phyloP scores from a whole-genome alignment of 2,329 filamentous ascomycete genomes.

The Tothia fuscella region DNA sequence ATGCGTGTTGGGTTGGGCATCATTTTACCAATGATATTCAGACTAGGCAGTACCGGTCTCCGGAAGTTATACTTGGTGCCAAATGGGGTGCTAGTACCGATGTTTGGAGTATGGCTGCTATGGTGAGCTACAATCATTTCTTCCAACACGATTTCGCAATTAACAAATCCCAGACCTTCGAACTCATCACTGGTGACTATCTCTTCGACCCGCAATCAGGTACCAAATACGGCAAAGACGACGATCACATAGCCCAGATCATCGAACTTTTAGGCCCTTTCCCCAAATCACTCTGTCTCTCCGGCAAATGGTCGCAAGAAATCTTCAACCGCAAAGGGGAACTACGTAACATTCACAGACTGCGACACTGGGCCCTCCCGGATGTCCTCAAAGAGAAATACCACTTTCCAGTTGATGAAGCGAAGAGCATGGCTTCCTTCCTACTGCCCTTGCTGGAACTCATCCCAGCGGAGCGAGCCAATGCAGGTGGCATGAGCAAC shows the following conservation, averaged over 20 bases:
- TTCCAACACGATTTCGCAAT: background rate
- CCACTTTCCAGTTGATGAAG: conserved; percentile 78
- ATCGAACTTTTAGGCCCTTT: conserved; percentile 93
- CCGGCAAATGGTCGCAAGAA: conserved; percentile 94
- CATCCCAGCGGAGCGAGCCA: conserved; percentile 76
- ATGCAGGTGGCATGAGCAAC: conserved; percentile 88
- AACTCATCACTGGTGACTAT: conserved; percentile 96
- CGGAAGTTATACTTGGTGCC: conserved; percentile 88
- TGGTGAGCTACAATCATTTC: conserved; percentile 53
- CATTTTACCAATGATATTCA: conserved; percentile 99
- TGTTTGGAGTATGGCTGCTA: conserved; percentile 98
- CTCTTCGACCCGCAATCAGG: conserved; percentile 97
- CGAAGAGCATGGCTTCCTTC: conserved; percentile 68
- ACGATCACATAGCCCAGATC: conserved; percentile 98
- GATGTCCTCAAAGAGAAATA: conserved; percentile 95
- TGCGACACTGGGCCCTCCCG: conserved; percentile 89
- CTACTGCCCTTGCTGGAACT: conserved; percentile 84
- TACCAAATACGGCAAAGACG: conserved; percentile 98
- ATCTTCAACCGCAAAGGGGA: conserved; percentile 98
- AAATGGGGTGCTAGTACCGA: conserved; percentile 99
- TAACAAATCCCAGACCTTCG: conserved; percentile 58
- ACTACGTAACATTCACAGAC: conserved; percentile 88
- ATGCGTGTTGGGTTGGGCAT: conserved; percentile 97
- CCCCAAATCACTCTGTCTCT: conserved; percentile 80
- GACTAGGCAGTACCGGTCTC: conserved; percentile 91